Evolutionary conservation across 2,329 filamentous ascomycete genomes (phyloP).

Genomic region (Kalaharituber pfeilii): DNA sequence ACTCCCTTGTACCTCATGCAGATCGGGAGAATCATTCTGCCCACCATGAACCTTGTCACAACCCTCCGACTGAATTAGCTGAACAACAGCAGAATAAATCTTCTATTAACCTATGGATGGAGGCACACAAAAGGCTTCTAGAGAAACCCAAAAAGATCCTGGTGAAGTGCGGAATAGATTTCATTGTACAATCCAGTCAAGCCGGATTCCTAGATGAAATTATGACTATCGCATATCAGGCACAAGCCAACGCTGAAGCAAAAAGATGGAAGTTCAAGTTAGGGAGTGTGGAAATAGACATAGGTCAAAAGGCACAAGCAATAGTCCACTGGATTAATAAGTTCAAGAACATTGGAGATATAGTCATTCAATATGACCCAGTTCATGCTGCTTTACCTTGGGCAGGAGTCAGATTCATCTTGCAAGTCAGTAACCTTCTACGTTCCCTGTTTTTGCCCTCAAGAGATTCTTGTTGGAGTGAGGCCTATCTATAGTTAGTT

Average conservation of each 20-base stretch:
- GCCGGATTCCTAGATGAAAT: not conserved
- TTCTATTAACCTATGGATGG: not conserved
- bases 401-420: slow-evolving; percentile 23
- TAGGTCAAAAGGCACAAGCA: not conserved
- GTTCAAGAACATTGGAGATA: slow-evolving; percentile 23
- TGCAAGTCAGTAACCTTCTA: slow-evolving; percentile 28
- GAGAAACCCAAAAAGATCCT: not conserved
- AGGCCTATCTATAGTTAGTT: no score
- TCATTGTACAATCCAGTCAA: not conserved
- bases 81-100: no score
- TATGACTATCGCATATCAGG: not conserved
- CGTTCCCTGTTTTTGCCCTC: no score
- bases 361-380: slow-evolving; percentile 22
- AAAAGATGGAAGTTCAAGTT: not conserved
- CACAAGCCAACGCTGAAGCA: not conserved
- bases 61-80: no score
- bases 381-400: slow-evolving; percentile 24
- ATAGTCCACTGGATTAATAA: slow-evolving; percentile 20
- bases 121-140: not conserved
- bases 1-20: no score
- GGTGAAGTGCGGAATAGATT: no score
- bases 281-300: not conserved
- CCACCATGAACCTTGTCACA: no score
- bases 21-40: no score
- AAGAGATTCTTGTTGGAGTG: no score